Evolutionary conservation across 331 rosid species (phyloP), one percentile per base, ranked within the genome.

Genomic region (Malus hybrid): DNA sequence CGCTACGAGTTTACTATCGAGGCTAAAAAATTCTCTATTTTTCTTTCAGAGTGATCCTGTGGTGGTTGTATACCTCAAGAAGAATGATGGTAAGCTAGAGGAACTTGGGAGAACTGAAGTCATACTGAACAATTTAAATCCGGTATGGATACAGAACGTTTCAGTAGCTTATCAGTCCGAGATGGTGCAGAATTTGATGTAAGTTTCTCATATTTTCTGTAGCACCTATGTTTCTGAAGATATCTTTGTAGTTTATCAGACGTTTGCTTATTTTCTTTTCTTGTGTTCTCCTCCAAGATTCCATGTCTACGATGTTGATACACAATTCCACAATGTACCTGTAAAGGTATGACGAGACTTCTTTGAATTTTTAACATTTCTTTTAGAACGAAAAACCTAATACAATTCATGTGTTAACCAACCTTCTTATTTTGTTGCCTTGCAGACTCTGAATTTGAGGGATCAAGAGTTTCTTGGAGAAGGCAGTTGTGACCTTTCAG

Each of bases 101-200:
- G 98, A 93, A 76, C 67, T 93, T 52, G 96, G 98, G 44, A 88
- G 98, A 70, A 91, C 96, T 24, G 98, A 93, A 85, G 97, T 91
- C 52, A 82, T 93, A 73, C 34, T 86, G 81, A 93, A 93, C 78
- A 81, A 72, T 74, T 81, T 93, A 72, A 89, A 85, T 88, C 98
- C 93, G 2, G 79, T 32, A 44, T 93, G 98, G 97, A 93, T 93
- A 63, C 80, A 82, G 75, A 91, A 93, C 88, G 79, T 93, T 68
- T 24, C 61, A 60, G 56, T 93, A 61, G 67, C 93, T n/a, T 93
- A 84, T 80, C 98, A 93, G 59, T 93, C 91, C 20, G 98, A 93
- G 86, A 67, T 70, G 36, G 93, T 93, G 80, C 97, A 93, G 80
- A 77, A 86, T 57, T 86, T 93, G 76, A 70, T 80, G 98, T 91